Evolutionary conservation across 2,329 filamentous ascomycete genomes (phyloP).

Genomic region (Neofusicoccum umdonicola): DNA sequence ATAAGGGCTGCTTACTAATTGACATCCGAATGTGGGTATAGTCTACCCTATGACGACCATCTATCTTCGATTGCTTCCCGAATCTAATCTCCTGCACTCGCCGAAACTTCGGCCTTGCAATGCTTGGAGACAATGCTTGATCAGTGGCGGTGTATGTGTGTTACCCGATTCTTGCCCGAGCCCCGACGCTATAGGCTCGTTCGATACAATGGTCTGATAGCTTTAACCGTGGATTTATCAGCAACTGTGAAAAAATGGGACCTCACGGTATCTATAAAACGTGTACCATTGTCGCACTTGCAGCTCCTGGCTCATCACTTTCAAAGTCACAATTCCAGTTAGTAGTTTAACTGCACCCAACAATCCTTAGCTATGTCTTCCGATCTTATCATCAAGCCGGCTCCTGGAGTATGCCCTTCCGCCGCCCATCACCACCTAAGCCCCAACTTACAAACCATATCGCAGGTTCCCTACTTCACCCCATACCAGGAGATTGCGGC

Average conservation of each 20-base stretch:
- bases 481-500: slow-evolving; percentile 46
- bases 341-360: not conserved
- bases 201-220: not conserved
- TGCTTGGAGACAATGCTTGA: too few species aligned
- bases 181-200: not conserved
- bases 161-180: not conserved
- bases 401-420: not conserved
- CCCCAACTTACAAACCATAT: not conserved
- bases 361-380: not conserved
- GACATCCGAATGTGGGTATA: too few species aligned
- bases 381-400: not conserved
- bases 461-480: slow-evolving; percentile 47
- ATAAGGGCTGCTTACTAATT: too few species aligned
- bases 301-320: too few species aligned
- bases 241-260: not conserved
- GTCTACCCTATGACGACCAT: too few species aligned
- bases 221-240: slow-evolving; percentile 4
- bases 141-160: not conserved
- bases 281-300: not conserved
- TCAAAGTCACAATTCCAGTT: too few species aligned
- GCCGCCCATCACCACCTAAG: not conserved
- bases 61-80: too few species aligned
- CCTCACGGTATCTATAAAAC: not conserved
- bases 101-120: too few species aligned
- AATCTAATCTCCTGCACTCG: too few species aligned